phyloP scores from a whole-genome alignment of 2,329 filamentous ascomycete species.

The Cordyceps cateniannulata region DNA sequence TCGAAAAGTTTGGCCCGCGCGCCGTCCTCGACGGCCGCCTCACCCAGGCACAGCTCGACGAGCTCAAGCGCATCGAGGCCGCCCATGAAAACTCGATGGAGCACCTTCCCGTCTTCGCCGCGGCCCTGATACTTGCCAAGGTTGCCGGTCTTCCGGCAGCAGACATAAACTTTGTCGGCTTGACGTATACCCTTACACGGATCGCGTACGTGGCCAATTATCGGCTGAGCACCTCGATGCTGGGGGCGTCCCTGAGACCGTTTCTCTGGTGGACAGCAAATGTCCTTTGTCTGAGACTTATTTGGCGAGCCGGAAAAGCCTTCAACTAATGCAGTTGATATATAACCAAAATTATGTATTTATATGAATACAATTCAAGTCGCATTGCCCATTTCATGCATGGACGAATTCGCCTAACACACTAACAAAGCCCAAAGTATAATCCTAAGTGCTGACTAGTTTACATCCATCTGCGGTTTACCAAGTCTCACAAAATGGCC shows the following conservation, averaged over 20 bases:
- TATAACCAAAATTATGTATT: not conserved
- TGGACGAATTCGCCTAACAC: too few species aligned
- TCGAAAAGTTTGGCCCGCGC: slow-evolving; percentile 1
- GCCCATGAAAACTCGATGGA: slow-evolving; percentile 11
- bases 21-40: slow-evolving; percentile 5
- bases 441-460: too few species aligned
- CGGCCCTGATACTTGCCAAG: slow-evolving; percentile 4
- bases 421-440: not conserved
- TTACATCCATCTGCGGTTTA: not conserved
- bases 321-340: not conserved
- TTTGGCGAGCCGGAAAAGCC: slow-evolving; percentile 5
- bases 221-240: not conserved
- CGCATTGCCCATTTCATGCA: not conserved
- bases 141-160: not conserved
- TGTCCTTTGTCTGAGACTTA: slow-evolving; percentile 1
- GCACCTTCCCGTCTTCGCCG: slow-evolving; percentile 7
- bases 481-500: slow-evolving; percentile 11
- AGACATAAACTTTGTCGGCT: slow-evolving; percentile 1
- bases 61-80: slow-evolving; percentile 5
- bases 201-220: slow-evolving; percentile 1
- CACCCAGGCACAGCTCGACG: slow-evolving; percentile 1
- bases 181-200: not conserved
- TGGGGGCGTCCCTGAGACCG: not conserved
- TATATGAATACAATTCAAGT: not conserved
- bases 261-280: slow-evolving; percentile 4